Conservation (phyloP, 139 green algal species). For the Coccomyxa sp. region DNA sequence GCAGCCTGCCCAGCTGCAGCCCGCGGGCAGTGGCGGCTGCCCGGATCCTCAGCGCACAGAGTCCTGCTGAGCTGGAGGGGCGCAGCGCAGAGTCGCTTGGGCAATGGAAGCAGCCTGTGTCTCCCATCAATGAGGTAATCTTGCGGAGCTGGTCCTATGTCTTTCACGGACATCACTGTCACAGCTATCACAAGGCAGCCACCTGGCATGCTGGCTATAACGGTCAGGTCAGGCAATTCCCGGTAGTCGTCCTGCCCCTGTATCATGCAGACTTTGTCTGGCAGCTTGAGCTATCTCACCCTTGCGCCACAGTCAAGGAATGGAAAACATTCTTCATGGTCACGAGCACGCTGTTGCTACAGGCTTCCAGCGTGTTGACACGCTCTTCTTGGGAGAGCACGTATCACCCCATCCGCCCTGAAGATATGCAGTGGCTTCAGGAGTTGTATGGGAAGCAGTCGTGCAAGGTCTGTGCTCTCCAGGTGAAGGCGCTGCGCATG, state of each 20-base stretch:
- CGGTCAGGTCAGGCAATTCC: neutral
- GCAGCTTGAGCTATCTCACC: too few species aligned
- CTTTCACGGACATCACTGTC: too few species aligned
- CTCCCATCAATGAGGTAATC: neutral
- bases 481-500: slow-evolving; percentile 40
- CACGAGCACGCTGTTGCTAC: too few species aligned
- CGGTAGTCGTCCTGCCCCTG: neutral
- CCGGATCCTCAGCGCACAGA: slow-evolving; percentile 38
- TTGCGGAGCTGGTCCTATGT: too few species aligned
- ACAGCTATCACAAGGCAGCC: neutral
- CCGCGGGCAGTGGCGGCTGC: slow-evolving; percentile 48
- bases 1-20: slow-evolving; percentile 26
- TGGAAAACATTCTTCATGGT: neutral
- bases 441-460: too few species aligned
- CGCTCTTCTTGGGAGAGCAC: too few species aligned
- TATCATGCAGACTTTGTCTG: neutral
- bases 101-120: slow-evolving; percentile 16
- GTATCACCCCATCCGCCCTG: neutral
- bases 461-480: neutral
- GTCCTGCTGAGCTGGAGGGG: slow-evolving; percentile 34
- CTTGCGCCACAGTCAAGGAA: too few species aligned
- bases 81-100: slow-evolving; percentile 19
- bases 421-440: too few species aligned
- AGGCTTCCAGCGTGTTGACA: too few species aligned
- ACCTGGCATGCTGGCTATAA: neutral